These are phyloP conservation scores for Multifurca ochricompacta DNA, from an alignment of 768 basidiomycete genomes.

Conservation along the genomic window DNA sequence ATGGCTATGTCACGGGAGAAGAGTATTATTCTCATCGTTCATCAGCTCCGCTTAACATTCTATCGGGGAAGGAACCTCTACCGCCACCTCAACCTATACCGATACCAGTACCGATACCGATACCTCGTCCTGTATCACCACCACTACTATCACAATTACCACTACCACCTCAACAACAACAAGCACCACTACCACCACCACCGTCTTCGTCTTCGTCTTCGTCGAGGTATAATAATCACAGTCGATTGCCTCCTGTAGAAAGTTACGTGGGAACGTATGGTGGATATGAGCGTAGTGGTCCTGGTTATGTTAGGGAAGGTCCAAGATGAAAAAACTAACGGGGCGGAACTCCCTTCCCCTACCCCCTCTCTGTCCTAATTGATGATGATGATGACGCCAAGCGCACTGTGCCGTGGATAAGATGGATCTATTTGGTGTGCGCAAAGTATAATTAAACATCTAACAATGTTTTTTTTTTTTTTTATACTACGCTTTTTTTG, in stretches of 20 bases:
- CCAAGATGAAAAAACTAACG: constrained; percentile 2
- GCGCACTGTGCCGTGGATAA: too few relatives aligned
- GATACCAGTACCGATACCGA: constrained; percentile 10
- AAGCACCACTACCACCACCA: too few relatives aligned
- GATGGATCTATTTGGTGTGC: too few relatives aligned
- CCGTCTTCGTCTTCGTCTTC: too few relatives aligned
- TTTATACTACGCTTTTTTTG: too few relatives aligned
- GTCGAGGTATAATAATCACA: neutral
- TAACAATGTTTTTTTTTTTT: too few relatives aligned
- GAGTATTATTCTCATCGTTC: constrained; percentile 1
- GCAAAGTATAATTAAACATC: too few relatives aligned
- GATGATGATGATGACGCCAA: neutral
- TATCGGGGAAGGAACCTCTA: neutral
- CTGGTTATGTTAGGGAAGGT: constrained; percentile 2
- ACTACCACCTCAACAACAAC: too few relatives aligned
- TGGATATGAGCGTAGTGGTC: constrained; percentile 11
- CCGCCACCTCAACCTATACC: neutral
- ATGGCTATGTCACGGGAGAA: constrained; percentile 5
- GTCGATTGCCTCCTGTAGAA: neutral
- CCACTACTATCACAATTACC: neutral
- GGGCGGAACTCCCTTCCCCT: too few relatives aligned
- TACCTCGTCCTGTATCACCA: neutral
- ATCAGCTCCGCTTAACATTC: neutral
- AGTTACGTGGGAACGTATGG: constrained; percentile 1
- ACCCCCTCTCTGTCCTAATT: too few relatives aligned